phyloP scores from a whole-genome alignment of 2,329 filamentous ascomycete species.

The Sporothrix variecibatus region DNA sequence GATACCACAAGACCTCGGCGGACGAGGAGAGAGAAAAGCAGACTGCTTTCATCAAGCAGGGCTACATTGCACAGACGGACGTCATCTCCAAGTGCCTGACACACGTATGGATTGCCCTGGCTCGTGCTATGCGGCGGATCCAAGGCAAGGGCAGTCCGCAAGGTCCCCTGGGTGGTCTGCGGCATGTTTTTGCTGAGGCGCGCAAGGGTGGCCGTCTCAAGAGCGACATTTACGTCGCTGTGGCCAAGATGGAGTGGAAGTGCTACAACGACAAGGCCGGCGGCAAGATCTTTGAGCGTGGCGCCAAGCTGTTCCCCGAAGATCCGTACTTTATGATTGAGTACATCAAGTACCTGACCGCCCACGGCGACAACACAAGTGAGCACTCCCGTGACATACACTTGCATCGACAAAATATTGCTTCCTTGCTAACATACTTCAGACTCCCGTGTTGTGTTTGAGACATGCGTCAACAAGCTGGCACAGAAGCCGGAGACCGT shows the following conservation, averaged over 20 bases:
- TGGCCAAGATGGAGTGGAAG: slow-evolving; percentile 89
- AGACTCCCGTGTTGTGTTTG: slow-evolving; percentile 95
- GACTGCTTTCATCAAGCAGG: slow-evolving; percentile 62
- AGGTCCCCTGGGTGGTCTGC: slow-evolving; percentile 64
- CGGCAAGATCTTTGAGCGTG: slow-evolving; percentile 93
- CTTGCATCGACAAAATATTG: too few species aligned
- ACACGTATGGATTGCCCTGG: slow-evolving; percentile 91
- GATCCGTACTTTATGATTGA: slow-evolving; percentile 93
- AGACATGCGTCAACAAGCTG: slow-evolving; percentile 85
- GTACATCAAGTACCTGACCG: slow-evolving; percentile 92
- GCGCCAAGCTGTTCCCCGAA: slow-evolving; percentile 88
- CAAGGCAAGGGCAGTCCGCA: slow-evolving; percentile 76
- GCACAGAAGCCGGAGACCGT: slow-evolving; percentile 73
- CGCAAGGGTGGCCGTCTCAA: slow-evolving; percentile 83
- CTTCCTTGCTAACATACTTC: slow-evolving; percentile 32
- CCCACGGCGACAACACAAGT: slow-evolving; percentile 92
- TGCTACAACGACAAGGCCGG: slow-evolving; percentile 94
- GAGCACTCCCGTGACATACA: slow-evolving; percentile 51
- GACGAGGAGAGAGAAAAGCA: slow-evolving; percentile 56
- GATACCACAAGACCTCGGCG: slow-evolving; percentile 41
- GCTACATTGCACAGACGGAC: slow-evolving; percentile 71
- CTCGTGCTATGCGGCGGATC: slow-evolving; percentile 89
- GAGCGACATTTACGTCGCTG: slow-evolving; percentile 92
- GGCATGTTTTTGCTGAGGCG: slow-evolving; percentile 87
- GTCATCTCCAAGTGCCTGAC: slow-evolving; percentile 83